Evolutionary conservation across 2,329 filamentous ascomycete genomes (phyloP), one percentile per base, ranked within the genome.

Genomic region (Periconia sp.): DNA sequence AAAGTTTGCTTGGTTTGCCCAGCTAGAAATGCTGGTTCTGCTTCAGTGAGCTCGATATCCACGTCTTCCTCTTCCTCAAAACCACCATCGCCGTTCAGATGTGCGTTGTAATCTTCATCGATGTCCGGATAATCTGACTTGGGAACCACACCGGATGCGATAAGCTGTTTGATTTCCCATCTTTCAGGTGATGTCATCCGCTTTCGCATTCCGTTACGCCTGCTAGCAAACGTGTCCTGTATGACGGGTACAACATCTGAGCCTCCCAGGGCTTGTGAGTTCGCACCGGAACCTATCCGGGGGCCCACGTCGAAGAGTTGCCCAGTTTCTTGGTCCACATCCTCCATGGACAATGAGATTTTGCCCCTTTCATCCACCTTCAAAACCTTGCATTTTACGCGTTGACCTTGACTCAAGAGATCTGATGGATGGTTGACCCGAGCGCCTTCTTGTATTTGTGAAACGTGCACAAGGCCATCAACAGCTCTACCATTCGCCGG

Each of bases 121-220:
- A 97, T 82, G 59, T 97, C 93, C 0, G 94, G 94, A 69, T 96
- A 97, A 63, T 97, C 93, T 0, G 90, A 90, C 0, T 91, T 92
- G 64, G 94, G 96, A 17, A 91, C 89, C 9, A 95, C 93, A 44
- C 95, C 94, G 5, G 94, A 96, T 3, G 93, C 92, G 67, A 99
- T 97, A 49, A 99, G 81, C 69, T 99, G 94, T 57, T 93, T 86
- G 58, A 99, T 97, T 72, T 99, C 94, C 93, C 94, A 99, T 68
- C 94, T 81, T 71, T 99, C 94, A 1, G 94, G 94, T 14, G 93
- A 97, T 0, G 93, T 97, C 87, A 97, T 88, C 49, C 94, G 84
- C 78, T 99, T 99, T 72, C 90, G 91, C 51, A 88, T 88, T 41
- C 80, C 79, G 45, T 69, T 69, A 20, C 62, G 70, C 23, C 66